Evolutionary conservation across 257 asterid genomes (phyloP).

Genomic region (Solanum dulcamara): DNA sequence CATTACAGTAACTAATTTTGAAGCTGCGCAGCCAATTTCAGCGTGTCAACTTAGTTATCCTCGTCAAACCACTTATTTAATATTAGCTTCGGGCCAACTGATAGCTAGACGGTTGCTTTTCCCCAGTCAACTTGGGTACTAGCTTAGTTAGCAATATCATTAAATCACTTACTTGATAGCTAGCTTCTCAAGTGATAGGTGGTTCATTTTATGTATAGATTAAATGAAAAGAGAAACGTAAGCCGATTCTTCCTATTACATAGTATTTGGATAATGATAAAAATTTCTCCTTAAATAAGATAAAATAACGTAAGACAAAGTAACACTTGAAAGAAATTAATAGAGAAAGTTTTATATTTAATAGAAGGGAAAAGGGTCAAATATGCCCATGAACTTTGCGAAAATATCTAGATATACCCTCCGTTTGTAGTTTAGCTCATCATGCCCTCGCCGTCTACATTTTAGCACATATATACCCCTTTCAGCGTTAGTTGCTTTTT

Average conservation of each 20-base stretch:
- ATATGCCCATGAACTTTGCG: too few species aligned
- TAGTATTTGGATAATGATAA: neutral
- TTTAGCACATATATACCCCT: too few species aligned
- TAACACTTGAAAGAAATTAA: too few species aligned
- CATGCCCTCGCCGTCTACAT: too few species aligned
- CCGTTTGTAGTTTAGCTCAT: too few species aligned
- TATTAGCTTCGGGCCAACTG: neutral
- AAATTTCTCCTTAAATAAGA: too few species aligned
- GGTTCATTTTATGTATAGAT: neutral
- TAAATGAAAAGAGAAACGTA: neutral
- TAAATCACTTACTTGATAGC: neutral
- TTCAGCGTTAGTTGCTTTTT: too few species aligned
- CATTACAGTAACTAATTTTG: neutral
- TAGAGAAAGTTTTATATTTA: too few species aligned
- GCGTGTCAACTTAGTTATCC: neutral
- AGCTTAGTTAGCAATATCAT: neutral
- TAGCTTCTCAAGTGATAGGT: neutral
- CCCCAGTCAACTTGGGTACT: neutral
- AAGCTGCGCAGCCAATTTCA: neutral
- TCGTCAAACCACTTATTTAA: neutral
- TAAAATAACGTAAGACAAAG: too few species aligned
- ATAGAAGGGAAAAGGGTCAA: too few species aligned
- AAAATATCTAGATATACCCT: too few species aligned
- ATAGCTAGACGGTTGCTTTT: neutral
- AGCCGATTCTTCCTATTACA: neutral